phyloP scores from a whole-genome alignment of 306 rosid species.

The Cyclanthera cordifolia region DNA sequence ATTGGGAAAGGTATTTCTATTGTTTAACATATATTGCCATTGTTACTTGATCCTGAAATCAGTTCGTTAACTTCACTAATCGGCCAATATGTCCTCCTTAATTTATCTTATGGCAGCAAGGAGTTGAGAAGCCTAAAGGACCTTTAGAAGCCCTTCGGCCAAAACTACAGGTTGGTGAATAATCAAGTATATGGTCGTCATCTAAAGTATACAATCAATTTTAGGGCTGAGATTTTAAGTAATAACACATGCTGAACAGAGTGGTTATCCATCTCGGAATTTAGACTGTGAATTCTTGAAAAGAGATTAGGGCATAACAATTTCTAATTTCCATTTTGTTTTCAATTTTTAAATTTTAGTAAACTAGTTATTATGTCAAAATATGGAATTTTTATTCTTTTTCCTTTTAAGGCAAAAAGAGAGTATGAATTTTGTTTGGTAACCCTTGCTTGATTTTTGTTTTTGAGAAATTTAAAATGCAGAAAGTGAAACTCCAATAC shows the following conservation, averaged over 20 bases:
- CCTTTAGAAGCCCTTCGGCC: slow-evolving; percentile 96
- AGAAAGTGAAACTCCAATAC: background rate
- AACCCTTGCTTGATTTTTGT: background rate
- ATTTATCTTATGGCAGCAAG: slow-evolving; percentile 56
- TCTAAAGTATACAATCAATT: background rate
- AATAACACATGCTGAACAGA: background rate
- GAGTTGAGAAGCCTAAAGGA: slow-evolving; percentile 91
- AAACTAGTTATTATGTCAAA: background rate
- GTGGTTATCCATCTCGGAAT: background rate
- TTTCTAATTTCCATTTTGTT: background rate
- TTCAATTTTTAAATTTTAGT: background rate
- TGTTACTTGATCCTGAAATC: background rate
- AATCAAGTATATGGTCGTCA: background rate
- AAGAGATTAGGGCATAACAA: background rate
- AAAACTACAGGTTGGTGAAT: slow-evolving; percentile 61
- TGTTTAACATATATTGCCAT: background rate
- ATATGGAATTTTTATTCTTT: background rate
- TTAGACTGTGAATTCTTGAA: background rate
- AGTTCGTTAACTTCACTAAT: background rate
- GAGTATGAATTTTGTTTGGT: background rate
- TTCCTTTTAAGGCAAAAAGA: background rate
- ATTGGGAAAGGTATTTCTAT: slow-evolving; percentile 75
- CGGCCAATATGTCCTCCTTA: slow-evolving; percentile 1
- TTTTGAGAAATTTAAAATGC: background rate
- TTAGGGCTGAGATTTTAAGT: background rate